Conservation (phyloP, 805 yeast genomes). For the Kuraishia borneana region DNA sequence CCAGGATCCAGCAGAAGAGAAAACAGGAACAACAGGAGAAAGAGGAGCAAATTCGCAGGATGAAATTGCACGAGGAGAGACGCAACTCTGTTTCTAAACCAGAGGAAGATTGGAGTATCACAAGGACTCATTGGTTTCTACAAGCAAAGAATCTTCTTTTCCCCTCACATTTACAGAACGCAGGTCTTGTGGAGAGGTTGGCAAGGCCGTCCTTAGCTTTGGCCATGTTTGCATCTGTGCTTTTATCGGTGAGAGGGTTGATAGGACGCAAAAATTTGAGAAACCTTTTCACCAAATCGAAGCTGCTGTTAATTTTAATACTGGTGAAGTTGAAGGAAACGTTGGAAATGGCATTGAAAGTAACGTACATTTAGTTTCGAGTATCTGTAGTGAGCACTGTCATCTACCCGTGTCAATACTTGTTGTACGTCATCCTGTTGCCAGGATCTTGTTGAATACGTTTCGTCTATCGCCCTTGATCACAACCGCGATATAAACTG, state of each 20-base stretch:
- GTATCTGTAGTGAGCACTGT: too few species aligned
- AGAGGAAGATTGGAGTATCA: not conserved
- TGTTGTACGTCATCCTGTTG: too few species aligned
- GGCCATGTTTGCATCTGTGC: slow-evolving; percentile 1
- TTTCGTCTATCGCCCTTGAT: too few species aligned
- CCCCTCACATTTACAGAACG: not conserved
- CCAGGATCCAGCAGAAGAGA: slow-evolving; percentile 14
- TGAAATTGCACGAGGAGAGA: slow-evolving; percentile 2
- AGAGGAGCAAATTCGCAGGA: slow-evolving; percentile 1
- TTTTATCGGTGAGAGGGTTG: not conserved
- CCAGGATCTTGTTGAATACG: too few species aligned
- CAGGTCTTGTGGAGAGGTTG: not conserved
- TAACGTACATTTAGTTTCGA: slow-evolving; percentile 14
- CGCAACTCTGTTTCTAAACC: not conserved
- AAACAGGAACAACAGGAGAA: slow-evolving; percentile 1
- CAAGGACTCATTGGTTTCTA: not conserved
- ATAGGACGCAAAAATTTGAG: not conserved
- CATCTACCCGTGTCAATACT: too few species aligned
- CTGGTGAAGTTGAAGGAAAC: slow-evolving; percentile 9
- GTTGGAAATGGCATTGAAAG: slow-evolving; percentile 16
- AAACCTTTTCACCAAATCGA: slow-evolving; percentile 5
- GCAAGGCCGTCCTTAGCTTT: slow-evolving; percentile 4
- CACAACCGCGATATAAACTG: not conserved
- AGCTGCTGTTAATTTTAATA: slow-evolving; percentile 8
- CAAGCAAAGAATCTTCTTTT: not conserved